Evolutionary conservation across 192 early-diverging fungal genomes (phyloP).

Genomic region (Coemansia brasiliensis): DNA sequence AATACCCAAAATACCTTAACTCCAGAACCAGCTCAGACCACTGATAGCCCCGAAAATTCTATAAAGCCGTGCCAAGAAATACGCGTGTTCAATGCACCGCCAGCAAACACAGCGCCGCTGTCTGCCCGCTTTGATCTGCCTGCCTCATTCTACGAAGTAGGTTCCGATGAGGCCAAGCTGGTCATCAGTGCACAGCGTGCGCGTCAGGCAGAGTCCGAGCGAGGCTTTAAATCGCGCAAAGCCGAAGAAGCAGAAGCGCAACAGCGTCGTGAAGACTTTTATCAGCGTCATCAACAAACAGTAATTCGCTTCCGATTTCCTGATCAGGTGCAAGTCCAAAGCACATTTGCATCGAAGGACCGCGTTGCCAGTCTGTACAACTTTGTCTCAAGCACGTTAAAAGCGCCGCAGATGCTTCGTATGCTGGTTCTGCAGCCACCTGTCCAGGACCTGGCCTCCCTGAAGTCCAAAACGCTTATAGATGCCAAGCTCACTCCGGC

Average conservation of each 20-base stretch:
- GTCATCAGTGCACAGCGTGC: conserved; percentile 61
- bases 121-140: conserved; percentile 67
- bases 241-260: conserved; percentile 73
- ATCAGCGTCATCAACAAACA: conserved; percentile 44
- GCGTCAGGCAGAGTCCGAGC: conserved; percentile 61
- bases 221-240: conserved; percentile 74
- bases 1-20: background rate
- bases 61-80: conserved; percentile 7
- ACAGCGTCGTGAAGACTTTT: conserved; percentile 33
- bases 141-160: conserved; percentile 82
- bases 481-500: conserved; percentile 41
- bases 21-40: too few species aligned
- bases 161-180: conserved; percentile 66
- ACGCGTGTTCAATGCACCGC: conserved; percentile 58
- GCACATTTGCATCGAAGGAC: conserved; percentile 69
- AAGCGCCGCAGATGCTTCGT: conserved; percentile 7
- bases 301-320: conserved; percentile 83
- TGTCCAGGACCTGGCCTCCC: conserved; percentile 13
- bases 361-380: conserved; percentile 31
- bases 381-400: conserved; percentile 20
- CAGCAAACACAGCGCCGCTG: conserved; percentile 26
- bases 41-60: too few species aligned
- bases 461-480: conserved; percentile 10
- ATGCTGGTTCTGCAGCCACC: conserved; percentile 41
- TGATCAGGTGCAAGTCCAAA: conserved; percentile 73